A percentile compares a stretch with the other conserved stretches of the same genome.
Evolutionary conservation across 345 rosid species (phyloP).

Genomic region (Lepidium aucheri): DNA sequence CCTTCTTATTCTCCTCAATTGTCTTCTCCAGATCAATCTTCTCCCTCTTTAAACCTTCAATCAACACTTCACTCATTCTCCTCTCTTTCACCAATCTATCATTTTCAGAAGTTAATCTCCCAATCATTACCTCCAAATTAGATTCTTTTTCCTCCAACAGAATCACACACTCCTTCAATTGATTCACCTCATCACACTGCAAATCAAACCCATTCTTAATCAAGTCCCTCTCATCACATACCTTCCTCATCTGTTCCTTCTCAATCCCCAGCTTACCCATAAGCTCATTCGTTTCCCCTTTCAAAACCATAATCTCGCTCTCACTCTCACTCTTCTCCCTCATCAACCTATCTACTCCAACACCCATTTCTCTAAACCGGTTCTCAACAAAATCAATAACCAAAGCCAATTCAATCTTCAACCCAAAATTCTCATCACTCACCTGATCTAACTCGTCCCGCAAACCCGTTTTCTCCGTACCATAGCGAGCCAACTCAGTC

Average conservation of each 20-base stretch:
- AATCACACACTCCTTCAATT: slow-evolving; percentile 30
- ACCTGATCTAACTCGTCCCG: slow-evolving; percentile 28
- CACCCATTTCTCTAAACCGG: slow-evolving; percentile 35
- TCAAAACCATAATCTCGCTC: slow-evolving; percentile 30
- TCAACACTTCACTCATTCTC: slow-evolving; percentile 11
- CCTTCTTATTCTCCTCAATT: slow-evolving; percentile 21
- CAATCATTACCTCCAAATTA: slow-evolving; percentile 25
- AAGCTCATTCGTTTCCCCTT: slow-evolving; percentile 25
- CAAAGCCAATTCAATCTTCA: slow-evolving; percentile 40
- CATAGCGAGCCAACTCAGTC: slow-evolving; percentile 33
- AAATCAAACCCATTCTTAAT: slow-evolving; percentile 24
- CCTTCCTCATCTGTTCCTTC: slow-evolving; percentile 21
- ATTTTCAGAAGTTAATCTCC: slow-evolving; percentile 25
- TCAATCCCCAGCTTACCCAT: slow-evolving; percentile 27
- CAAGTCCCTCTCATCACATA: slow-evolving; percentile 39
- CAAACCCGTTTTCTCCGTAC: slow-evolving; percentile 22
- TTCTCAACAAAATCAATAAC: slow-evolving; percentile 32
- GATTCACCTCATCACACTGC: slow-evolving; percentile 24
- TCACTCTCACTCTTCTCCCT: slow-evolving; percentile 34
- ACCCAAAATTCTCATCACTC: slow-evolving; percentile 30
- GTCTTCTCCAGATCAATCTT: slow-evolving; percentile 30
- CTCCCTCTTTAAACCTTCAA: slow-evolving; percentile 18
- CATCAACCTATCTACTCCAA: slow-evolving; percentile 20
- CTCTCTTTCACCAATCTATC: slow-evolving; percentile 32
- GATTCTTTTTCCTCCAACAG: slow-evolving; percentile 33